These are phyloP conservation scores for Nemania sp. DNA, from an alignment of 2,329 filamentous ascomycete species.

Conservation along the genomic window DNA sequence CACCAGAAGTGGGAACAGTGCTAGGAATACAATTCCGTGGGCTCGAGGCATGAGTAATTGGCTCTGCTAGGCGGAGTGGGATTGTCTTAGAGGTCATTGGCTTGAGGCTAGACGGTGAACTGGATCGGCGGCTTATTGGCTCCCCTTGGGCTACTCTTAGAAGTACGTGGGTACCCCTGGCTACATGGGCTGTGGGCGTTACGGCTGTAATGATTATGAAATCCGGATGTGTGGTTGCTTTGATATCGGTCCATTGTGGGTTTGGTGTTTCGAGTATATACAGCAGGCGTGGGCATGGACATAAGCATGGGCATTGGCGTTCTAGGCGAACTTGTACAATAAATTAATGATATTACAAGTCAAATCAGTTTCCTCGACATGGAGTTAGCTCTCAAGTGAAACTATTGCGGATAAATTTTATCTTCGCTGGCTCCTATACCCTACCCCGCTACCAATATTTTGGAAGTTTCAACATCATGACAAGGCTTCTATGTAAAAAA, in stretches of 20 bases:
- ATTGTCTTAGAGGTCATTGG: not conserved
- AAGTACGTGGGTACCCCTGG: not conserved
- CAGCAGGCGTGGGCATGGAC: not conserved
- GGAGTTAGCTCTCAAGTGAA: not conserved
- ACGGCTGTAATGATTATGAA: not conserved
- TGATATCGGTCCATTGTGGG: not conserved
- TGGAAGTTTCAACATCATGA: too few relatives aligned
- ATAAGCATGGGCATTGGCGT: constrained; percentile 5
- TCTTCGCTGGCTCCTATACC: too few relatives aligned
- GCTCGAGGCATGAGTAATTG: constrained; percentile 32
- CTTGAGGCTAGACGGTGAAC: not conserved
- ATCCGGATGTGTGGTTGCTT: not conserved
- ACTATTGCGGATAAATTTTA: constrained; percentile 4
- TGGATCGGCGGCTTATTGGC: not conserved
- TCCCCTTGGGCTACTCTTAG: not conserved
- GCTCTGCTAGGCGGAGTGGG: constrained; percentile 24
- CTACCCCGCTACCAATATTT: too few relatives aligned
- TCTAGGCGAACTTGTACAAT: not conserved
- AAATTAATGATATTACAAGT: not conserved
- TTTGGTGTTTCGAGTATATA: not conserved
- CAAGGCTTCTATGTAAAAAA: too few relatives aligned
- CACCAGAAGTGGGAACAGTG: constrained; percentile 25
- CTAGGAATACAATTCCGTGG: constrained; percentile 9
- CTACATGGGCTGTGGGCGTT: not conserved
- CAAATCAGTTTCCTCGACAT: not conserved